Conservation (phyloP, 2,329 filamentous ascomycete genomes). For the Pseudogymnoascus sp. region DNA sequence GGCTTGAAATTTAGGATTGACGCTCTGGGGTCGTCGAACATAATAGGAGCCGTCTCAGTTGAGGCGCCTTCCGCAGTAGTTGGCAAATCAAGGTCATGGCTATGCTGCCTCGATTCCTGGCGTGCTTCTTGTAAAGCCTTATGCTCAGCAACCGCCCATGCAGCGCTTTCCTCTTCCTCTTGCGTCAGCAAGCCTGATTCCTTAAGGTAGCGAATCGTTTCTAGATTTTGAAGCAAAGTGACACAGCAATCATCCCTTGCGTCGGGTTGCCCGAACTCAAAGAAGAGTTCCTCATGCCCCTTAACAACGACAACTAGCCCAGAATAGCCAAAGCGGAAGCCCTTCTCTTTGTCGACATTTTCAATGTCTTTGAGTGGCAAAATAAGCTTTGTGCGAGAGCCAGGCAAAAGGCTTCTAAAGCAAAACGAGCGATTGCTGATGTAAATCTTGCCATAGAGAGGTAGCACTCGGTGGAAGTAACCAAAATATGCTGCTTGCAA, state of each 20-base stretch:
- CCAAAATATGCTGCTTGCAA: slow-evolving; percentile 86
- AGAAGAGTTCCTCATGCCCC: slow-evolving; percentile 92
- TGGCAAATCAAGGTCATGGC: slow-evolving; percentile 43
- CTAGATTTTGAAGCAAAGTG: slow-evolving; percentile 67
- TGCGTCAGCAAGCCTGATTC: slow-evolving; percentile 60
- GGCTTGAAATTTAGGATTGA: slow-evolving; percentile 92
- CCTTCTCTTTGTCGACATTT: slow-evolving; percentile 89
- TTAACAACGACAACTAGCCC: slow-evolving; percentile 88
- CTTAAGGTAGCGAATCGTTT: slow-evolving; percentile 59
- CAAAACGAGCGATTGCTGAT: slow-evolving; percentile 82
- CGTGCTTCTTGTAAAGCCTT: slow-evolving; percentile 71
- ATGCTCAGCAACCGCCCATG: slow-evolving; percentile 71
- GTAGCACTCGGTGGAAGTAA: slow-evolving; percentile 81
- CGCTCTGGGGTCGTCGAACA: slow-evolving; percentile 82
- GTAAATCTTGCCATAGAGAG: slow-evolving; percentile 94
- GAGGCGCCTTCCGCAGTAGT: slow-evolving; percentile 36
- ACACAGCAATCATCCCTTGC: slow-evolving; percentile 82
- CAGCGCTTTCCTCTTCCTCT: slow-evolving; percentile 61
- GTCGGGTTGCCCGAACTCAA: slow-evolving; percentile 75
- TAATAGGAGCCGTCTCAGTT: slow-evolving; percentile 58
- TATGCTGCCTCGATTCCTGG: slow-evolving; percentile 37
- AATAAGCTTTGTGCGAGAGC: slow-evolving; percentile 85
- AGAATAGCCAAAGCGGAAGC: slow-evolving; percentile 84
- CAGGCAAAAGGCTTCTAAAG: slow-evolving; percentile 83
- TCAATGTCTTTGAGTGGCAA: slow-evolving; percentile 85